Evolutionary conservation across 2,329 filamentous ascomycete genomes (phyloP).

Genomic region (Pyrenochaeta sp.): DNA sequence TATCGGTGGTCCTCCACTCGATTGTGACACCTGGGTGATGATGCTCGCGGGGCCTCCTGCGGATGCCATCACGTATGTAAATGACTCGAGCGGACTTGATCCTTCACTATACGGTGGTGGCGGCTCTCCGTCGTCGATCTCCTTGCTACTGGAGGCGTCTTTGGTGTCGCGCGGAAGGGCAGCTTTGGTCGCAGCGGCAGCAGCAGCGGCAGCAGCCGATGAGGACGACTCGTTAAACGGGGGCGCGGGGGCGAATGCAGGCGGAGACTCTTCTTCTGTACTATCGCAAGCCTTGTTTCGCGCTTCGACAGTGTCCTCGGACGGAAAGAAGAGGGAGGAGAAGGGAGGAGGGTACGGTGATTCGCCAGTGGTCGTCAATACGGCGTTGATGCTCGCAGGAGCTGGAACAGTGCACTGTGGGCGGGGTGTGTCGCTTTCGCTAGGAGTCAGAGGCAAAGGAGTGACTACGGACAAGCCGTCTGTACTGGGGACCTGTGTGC

Average conservation of each 20-base stretch:
- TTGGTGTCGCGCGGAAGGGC: constrained; percentile 85
- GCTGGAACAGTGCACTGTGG: constrained; percentile 40
- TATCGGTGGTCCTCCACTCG: constrained; percentile 76
- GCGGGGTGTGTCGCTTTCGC: constrained; percentile 34
- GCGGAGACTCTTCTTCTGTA: constrained; percentile 50
- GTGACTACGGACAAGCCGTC: constrained; percentile 57
- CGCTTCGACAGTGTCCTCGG: constrained; percentile 58
- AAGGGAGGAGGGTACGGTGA: constrained; percentile 68
- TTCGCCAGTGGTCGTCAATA: constrained; percentile 57
- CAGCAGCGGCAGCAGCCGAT: constrained; percentile 49
- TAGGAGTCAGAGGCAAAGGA: constrained; percentile 47
- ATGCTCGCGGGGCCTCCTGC: constrained; percentile 97
- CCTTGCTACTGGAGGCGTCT: constrained; percentile 75
- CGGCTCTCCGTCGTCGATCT: constrained; percentile 82
- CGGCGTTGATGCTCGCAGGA: constrained; percentile 46
- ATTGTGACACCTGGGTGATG: constrained; percentile 97
- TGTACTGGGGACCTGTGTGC: constrained; percentile 49
- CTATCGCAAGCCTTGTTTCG: constrained; percentile 54
- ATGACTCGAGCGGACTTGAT: constrained; percentile 87
- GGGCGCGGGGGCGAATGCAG: constrained; percentile 62
- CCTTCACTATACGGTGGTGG: constrained; percentile 97
- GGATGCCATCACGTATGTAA: constrained; percentile 97
- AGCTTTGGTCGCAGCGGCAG: constrained; percentile 79
- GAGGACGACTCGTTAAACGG: constrained; percentile 61
- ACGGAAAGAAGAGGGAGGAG: constrained; percentile 68